Evolutionary conservation across 495 filamentous ascomycete species (phyloP), one percentile per base, ranked within the genome.

Genomic region (Jackrogersella multiformis): DNA sequence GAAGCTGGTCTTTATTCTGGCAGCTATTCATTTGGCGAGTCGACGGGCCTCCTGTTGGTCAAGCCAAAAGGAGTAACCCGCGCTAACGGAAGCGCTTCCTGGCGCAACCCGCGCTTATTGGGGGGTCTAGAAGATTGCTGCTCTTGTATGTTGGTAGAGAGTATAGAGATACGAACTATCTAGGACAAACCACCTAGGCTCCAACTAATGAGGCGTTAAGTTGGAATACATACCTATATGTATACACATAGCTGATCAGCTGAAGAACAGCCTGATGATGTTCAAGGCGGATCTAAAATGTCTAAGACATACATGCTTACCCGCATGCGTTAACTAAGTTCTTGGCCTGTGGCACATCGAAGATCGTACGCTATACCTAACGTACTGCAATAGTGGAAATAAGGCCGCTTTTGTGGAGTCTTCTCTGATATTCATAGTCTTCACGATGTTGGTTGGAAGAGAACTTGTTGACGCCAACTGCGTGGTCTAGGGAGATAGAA

Each of bases 241-340:
- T n/a, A n/a, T n/a, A n/a, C 34, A 41, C 16, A 20, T 35, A 56
- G 30, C 42, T 48, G 36, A 61, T 44, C 49, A 61, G 66, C 66
- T 64, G 48, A 64, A 48, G 41, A 38, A 57, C 21, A 36, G 49
- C 23, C 55, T 23, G 49, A 23, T 6, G 30, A 55, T 56, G 48
- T 20, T 61, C 24, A 54, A 15, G 52, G 55, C 16, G 21, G 44
- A 67, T 64, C 68, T 18, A 4, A 51, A 34, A 64, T 71, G 58
- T 71, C 68, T 71, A 30, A 71, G 68, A 70, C 68, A 70, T 65
- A 53, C 68, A 70, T 66, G 45, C 54, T 38, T 49, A 57, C 35
- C 56, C 45, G 45, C 61, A 57, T 62, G 45, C 53, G 32, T 21
- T 60, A 38, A 15, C 18, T 46, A 24, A 16, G 46, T 42, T n/a